Evolutionary conservation across 1,284 basidiomycete genomes (phyloP).

Genomic region (Afroboletus lepidellus): DNA sequence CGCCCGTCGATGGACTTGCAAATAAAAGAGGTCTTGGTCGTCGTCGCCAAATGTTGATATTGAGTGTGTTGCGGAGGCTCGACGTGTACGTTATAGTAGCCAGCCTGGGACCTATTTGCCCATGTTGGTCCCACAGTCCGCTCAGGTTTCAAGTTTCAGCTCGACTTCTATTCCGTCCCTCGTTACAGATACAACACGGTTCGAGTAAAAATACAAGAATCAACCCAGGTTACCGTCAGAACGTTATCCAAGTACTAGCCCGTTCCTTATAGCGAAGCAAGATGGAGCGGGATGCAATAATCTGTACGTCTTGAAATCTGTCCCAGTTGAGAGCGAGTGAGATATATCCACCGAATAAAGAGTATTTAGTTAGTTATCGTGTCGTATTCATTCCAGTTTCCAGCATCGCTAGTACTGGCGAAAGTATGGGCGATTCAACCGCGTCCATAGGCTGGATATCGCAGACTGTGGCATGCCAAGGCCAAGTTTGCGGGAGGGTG

Average conservation of each 20-base stretch:
- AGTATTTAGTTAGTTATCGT: constrained; percentile 16
- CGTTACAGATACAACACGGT: constrained; percentile 26
- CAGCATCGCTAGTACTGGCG: background rate
- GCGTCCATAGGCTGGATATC: constrained; percentile 6
- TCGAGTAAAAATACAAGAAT: constrained; percentile 27
- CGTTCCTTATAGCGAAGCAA: constrained; percentile 16
- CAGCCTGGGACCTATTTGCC: constrained; percentile 26
- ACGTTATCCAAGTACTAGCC: constrained; percentile 5
- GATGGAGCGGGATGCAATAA: constrained; percentile 2
- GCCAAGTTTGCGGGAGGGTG: constrained; percentile 14
- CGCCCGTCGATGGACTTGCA: constrained; percentile 5
- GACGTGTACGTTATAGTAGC: constrained; percentile 15
- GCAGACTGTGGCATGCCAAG: constrained; percentile 15
- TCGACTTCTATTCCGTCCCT: constrained; percentile 3
- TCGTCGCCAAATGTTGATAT: constrained; percentile 16
- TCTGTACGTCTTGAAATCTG: constrained; percentile 15
- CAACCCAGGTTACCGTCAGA: constrained; percentile 4
- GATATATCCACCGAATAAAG: constrained; percentile 20
- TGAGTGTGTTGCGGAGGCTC: background rate
- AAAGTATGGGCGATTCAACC: constrained; percentile 5
- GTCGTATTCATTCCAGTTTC: constrained; percentile 4
- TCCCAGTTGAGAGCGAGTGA: constrained; percentile 17
- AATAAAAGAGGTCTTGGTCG: constrained; percentile 3
- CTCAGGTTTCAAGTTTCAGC: constrained; percentile 1
- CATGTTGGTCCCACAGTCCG: constrained; percentile 21